phyloP scores from a whole-genome alignment of 2,329 filamentous ascomycete genomes.

The Fusarium nodosum region DNA sequence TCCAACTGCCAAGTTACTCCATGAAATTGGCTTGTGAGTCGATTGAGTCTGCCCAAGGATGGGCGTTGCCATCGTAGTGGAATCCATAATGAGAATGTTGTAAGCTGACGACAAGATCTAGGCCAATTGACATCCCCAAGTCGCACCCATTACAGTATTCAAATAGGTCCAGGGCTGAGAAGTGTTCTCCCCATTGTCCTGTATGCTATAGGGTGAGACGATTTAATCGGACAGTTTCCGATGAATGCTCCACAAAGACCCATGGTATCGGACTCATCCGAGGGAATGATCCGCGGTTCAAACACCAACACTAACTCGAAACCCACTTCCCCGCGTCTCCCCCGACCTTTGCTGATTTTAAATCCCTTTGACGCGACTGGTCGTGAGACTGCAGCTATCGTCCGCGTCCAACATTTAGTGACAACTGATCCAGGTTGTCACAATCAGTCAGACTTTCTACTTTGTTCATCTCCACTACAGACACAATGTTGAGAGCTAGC shows the following conservation, averaged over 20 bases:
- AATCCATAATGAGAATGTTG: neutral
- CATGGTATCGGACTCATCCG: neutral
- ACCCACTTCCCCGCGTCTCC: slow-evolving; percentile 5
- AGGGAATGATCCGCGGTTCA: neutral
- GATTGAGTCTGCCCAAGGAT: neutral
- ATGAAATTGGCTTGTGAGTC: neutral
- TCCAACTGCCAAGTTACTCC: neutral
- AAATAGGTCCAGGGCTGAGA: too few species aligned
- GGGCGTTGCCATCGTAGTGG: neutral
- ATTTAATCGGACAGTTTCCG: neutral
- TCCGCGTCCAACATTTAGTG: neutral
- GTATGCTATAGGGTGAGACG: too few species aligned
- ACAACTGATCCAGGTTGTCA: neutral
- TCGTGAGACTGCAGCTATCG: neutral
- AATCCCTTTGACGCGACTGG: slow-evolving; percentile 13
- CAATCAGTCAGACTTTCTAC: neutral
- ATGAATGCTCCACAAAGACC: neutral
- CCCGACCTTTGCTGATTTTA: slow-evolving; percentile 4
- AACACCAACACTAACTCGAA: neutral
- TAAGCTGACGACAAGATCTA: too few species aligned
- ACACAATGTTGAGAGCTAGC: slow-evolving; percentile 18
- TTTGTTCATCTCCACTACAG: neutral
- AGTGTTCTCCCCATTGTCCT: too few species aligned
- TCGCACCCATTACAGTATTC: too few species aligned
- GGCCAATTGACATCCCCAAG: too few species aligned